These are phyloP conservation scores for Saccharomycopsis sp. DNA, from an alignment of 805 yeast genomes.

Conservation along the genomic window DNA sequence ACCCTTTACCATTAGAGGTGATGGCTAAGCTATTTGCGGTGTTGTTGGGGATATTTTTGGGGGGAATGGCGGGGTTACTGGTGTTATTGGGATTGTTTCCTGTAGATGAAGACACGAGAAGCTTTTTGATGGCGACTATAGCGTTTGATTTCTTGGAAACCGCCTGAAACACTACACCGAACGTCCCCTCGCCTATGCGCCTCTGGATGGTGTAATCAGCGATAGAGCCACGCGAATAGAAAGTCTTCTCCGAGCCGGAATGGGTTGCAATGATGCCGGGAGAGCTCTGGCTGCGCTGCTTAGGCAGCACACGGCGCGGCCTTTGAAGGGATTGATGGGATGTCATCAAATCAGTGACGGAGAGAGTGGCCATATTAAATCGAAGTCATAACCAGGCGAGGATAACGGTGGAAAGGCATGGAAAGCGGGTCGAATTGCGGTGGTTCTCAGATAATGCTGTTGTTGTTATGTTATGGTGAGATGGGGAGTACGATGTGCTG, in stretches of 20 bases:
- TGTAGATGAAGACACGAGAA: conserved; percentile 42
- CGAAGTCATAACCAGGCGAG: background rate
- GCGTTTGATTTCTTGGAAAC: conserved; percentile 41
- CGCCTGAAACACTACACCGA: conserved; percentile 86
- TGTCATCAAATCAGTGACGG: conserved; percentile 2
- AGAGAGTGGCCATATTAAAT: conserved; percentile 1
- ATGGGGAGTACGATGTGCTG: background rate
- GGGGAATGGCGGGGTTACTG: too few species aligned
- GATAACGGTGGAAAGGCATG: background rate
- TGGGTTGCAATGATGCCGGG: background rate
- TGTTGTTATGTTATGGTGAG: background rate
- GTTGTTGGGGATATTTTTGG: background rate
- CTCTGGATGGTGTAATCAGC: background rate
- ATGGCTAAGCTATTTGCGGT: background rate
- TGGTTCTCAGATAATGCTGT: too few species aligned
- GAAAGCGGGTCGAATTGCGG: too few species aligned
- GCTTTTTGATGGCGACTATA: conserved; percentile 80
- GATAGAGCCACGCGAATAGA: background rate
- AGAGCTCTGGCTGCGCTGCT: background rate
- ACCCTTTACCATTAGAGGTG: background rate
- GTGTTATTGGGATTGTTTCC: too few species aligned
- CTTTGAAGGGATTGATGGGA: too few species aligned
- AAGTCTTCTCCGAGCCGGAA: background rate
- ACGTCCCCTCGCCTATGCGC: conserved; percentile 71
- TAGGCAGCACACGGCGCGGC: too few species aligned